A percentile compares a stretch with the other conserved stretches of the same genome.
Evolutionary conservation across 129 eudicot genomes (phyloP).

Genomic region (Lactuca saligna): DNA sequence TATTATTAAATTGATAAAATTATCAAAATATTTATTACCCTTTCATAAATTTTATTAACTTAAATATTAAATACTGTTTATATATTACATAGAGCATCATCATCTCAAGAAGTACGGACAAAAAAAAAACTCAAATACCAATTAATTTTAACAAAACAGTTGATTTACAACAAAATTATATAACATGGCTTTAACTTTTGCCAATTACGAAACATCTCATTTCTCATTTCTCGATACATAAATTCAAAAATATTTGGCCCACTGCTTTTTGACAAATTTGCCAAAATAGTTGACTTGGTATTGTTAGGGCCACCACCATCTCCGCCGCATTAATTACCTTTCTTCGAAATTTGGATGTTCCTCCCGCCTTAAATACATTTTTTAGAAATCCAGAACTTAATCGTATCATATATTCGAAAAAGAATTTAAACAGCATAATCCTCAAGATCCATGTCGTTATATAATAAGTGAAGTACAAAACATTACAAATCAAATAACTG

Average conservation of each 20-base stretch:
- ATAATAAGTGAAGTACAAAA: no score
- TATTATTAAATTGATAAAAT: no score
- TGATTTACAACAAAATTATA: neutral
- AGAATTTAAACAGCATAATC: no score
- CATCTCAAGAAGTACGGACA: neutral
- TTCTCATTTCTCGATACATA: neutral
- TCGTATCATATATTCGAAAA: neutral
- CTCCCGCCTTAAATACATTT: slow-evolving; percentile 10
- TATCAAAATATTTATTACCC: no score
- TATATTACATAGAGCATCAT: no score
- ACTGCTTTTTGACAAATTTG: slow-evolving; percentile 26
- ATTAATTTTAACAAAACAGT: no score
- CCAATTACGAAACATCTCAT: no score
- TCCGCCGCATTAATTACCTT: slow-evolving; percentile 27
- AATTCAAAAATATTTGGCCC: slow-evolving; percentile 6
- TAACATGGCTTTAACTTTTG: neutral
- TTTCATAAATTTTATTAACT: no score
- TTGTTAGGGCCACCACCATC: slow-evolving; percentile 15
- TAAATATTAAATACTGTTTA: neutral
- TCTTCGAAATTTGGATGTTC: slow-evolving; percentile 2
- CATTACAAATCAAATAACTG: no score
- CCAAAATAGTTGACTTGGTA: slow-evolving; percentile 16
- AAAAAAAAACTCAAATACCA: neutral
- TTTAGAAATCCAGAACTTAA: neutral
- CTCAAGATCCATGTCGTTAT: no score